Base-by-base conservation (phyloP, 2,329 filamentous ascomycete species). In the Penicillium crustosum region DNA sequence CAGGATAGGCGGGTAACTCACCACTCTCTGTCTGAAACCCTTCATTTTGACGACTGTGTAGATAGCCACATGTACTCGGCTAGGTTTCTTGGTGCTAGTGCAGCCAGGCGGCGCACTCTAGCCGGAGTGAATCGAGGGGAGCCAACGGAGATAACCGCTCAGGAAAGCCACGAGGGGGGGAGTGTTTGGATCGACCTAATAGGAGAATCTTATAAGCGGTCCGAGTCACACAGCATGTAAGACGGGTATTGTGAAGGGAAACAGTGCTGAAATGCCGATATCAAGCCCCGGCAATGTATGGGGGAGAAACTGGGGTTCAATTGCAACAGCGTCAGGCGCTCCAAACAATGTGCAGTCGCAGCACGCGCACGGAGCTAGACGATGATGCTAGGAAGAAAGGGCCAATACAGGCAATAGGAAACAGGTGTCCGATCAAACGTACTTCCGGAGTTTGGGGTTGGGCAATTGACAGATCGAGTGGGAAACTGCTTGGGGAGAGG, bases 1-100 rank as follows among this genome's bases (percentile, higher is more conserved):
- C 33, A 56, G 53, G 51, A 53, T 61, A 63, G 48, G 27, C 49
- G 49, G 55, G 53, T 60, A 65, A 86, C 90, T 84, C 86, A 96
- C 92, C 83, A 97, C 92, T 89, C 90, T 91, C 83, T 96, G 91
- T 80, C 92, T 90, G 79, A 97, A 96, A 77, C 91, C 90, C 83
- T 96, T 97, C 93, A 97, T 97, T 79, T 84, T 89, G 78, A 77
- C 78, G 58, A 60, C 60, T 68, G 66, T 63, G 61, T 61, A 66
- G 63, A 64, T 59, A 67, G 62, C 71, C 68, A 68, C 72, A 75
- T 73, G 68, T 73, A 75, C 69, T 73, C 66, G 65, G 60, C 61
- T 63, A 57, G 49, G 33, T 49, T 63, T 65, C 57, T 69, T 62
- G 65, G 66, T 71, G 65, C 68, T 64, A 71, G 71, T 71, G 70